phyloP scores from a whole-genome alignment of 2,329 filamentous ascomycete species.

The Balansia obtecta region DNA sequence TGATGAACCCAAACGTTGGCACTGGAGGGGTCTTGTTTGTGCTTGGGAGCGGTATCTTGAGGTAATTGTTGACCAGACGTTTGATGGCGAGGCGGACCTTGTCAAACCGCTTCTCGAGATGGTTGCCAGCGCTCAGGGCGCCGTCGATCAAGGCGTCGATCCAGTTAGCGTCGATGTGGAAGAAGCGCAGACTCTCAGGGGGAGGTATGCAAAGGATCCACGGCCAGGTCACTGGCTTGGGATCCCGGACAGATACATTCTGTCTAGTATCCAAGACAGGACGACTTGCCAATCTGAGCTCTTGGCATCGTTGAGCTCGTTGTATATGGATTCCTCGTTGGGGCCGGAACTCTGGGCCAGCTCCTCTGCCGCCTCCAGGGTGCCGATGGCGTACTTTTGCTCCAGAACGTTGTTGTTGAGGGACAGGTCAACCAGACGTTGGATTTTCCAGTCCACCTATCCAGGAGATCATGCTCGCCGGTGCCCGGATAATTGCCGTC shows the following conservation, averaged over 20 bases:
- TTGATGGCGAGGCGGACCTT: constrained; percentile 16
- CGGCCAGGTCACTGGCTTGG: constrained; percentile 28
- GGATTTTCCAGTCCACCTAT: too few relatives aligned
- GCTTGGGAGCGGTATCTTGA: constrained; percentile 9
- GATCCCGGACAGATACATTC: constrained; percentile 22
- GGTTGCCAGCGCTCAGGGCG: constrained; percentile 27
- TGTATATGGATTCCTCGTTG: constrained; percentile 6
- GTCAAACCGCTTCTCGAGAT: constrained; percentile 18
- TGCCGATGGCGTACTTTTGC: too few relatives aligned
- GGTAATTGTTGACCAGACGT: constrained; percentile 19
- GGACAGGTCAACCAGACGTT: too few relatives aligned
- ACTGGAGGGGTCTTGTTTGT: constrained; percentile 12
- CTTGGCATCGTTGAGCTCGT: constrained; percentile 17
- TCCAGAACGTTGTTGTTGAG: too few relatives aligned
- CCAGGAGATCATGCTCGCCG: too few relatives aligned
- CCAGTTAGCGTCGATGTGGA: constrained; percentile 32
- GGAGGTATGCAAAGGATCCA: constrained; percentile 24
- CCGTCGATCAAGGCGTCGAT: constrained; percentile 30
- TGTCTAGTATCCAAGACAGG: constrained; percentile 23
- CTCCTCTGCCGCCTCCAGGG: too few relatives aligned
- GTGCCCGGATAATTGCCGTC: too few relatives aligned
- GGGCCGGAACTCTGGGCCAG: too few relatives aligned
- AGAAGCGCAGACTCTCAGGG: constrained; percentile 28
- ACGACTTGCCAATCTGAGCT: constrained; percentile 26
- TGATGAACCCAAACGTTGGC: constrained; percentile 25